Evolutionary conservation across 345 rosid species (phyloP), one percentile per base, ranked within the genome.

Genomic region (Lagerstroemia speciosa): DNA sequence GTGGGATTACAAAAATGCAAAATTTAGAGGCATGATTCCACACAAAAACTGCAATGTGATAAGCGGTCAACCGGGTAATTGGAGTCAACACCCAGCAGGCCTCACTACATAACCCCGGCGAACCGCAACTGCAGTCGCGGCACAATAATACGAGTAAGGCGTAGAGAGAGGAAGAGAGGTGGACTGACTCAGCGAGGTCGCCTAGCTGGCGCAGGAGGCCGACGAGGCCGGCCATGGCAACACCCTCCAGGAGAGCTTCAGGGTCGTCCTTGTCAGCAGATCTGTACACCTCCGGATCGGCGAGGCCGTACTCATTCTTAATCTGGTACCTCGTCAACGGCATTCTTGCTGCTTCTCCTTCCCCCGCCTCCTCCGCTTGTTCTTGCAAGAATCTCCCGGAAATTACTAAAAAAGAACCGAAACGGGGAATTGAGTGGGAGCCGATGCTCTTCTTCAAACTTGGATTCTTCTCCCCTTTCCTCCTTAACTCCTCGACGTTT

Each of bases 121-220:
- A 12, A 61, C 31, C 53, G 26, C 2, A 19, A 46, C 17, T 48
- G 27, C 45, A 6, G 34, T 34, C n/a, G 27, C 43, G 3, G 43
- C 43, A 63, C 41, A 63, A 63, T 32, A 22, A 3, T 8, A 22
- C 16, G 1, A 17, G 8, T 26, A 32, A 33, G 12, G 9, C 16
- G 48, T 43, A 7, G 62, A 40, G 40, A 72, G 46, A 65, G 36
- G 29, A 60, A 74, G 55, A 53, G 68, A 72, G 66, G 71, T 67
- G 71, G 69, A 83, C 97, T 73, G 53, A 95, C 99, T 95, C 96
- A 37, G 99, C 97, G n/a, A 95, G 97, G 91, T 95, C 99, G 55
- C 99, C 99, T 62, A 95, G 99, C 82, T 95, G 99, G 82, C 99
- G 99, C 75, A 95, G 73, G 62, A 95, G 72, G 62, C 98, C 99